phyloP scores from a whole-genome alignment of 2,329 filamentous ascomycete species.

The Juglanconis juglandina region DNA sequence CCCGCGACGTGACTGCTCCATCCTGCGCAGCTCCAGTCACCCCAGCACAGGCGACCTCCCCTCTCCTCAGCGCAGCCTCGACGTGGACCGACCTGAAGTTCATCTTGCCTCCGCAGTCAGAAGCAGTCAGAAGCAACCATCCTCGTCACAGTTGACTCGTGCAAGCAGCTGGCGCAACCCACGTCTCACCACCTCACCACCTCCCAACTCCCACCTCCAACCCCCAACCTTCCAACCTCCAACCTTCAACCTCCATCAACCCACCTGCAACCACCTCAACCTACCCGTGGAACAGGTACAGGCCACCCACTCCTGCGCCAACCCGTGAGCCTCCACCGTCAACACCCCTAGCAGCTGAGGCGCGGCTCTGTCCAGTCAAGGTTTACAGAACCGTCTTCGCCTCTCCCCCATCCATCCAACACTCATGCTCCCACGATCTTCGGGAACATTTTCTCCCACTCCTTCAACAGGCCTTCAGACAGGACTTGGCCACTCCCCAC shows the following conservation, averaged over 20 bases:
- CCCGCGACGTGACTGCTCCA: not conserved
- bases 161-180: not conserved
- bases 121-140: not conserved
- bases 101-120: not conserved
- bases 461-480: constrained; percentile 56
- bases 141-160: not conserved
- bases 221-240: not conserved
- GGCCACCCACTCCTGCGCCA: not conserved
- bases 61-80: not conserved
- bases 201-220: not conserved
- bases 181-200: not conserved
- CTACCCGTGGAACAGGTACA: not conserved
- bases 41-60: not conserved
- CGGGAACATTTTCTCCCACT: constrained; percentile 63
- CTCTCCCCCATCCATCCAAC: constrained; percentile 19
- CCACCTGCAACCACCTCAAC: not conserved
- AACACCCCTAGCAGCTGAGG: constrained; percentile 13
- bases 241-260: not conserved
- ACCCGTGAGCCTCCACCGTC: not conserved
- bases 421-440: constrained; percentile 57
- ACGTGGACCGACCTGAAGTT: not conserved
- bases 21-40: not conserved
- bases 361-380: constrained; percentile 26
- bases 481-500: constrained; percentile 52
- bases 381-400: constrained; percentile 29